A percentile compares a stretch with the other conserved stretches of the same genome.
phyloP scores from a whole-genome alignment of 2,329 filamentous ascomycete species.

The Cladosporium sp. region DNA sequence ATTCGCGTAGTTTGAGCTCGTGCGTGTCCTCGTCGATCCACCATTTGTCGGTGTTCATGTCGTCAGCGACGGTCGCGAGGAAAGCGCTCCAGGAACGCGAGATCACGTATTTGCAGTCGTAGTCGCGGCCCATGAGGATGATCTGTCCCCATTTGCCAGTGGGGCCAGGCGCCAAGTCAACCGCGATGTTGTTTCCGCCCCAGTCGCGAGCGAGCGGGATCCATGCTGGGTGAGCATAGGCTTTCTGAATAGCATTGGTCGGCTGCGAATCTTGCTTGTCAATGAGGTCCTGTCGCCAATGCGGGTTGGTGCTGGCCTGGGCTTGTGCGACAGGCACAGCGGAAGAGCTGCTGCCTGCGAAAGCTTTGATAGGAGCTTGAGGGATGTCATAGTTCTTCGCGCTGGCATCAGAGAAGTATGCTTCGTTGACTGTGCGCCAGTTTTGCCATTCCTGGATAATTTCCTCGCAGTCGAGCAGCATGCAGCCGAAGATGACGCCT shows the following conservation, averaged over 20 bases:
- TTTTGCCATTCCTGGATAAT: constrained; percentile 97
- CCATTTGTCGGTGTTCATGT: constrained; percentile 83
- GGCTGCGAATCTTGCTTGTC: constrained; percentile 84
- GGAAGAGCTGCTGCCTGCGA: constrained; percentile 58
- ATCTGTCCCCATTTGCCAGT: constrained; percentile 91
- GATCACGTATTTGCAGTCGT: constrained; percentile 96
- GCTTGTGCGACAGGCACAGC: constrained; percentile 34
- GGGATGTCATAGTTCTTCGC: constrained; percentile 49
- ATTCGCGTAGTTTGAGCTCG: constrained; percentile 88
- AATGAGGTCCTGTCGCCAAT: constrained; percentile 80
- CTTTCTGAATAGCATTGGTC: constrained; percentile 77
- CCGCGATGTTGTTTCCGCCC: constrained; percentile 95
- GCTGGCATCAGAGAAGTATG: constrained; percentile 63
- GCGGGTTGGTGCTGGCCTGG: constrained; percentile 36
- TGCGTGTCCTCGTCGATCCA: constrained; percentile 86
- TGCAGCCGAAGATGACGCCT: constrained; percentile 85
- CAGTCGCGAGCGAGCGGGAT: constrained; percentile 94
- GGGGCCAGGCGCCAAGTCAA: constrained; percentile 87
- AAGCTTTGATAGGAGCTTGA: constrained; percentile 62
- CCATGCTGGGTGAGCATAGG: constrained; percentile 90
- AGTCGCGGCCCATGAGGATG: constrained; percentile 93
- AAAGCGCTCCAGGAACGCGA: constrained; percentile 88
- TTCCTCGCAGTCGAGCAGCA: constrained; percentile 96
- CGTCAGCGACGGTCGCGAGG: constrained; percentile 80
- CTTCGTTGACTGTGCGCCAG: constrained; percentile 88